A percentile compares a stretch with the other conserved stretches of the same genome.
phyloP scores from a whole-genome alignment of 164 flowering plant species.

The Buxus sempervirens region DNA sequence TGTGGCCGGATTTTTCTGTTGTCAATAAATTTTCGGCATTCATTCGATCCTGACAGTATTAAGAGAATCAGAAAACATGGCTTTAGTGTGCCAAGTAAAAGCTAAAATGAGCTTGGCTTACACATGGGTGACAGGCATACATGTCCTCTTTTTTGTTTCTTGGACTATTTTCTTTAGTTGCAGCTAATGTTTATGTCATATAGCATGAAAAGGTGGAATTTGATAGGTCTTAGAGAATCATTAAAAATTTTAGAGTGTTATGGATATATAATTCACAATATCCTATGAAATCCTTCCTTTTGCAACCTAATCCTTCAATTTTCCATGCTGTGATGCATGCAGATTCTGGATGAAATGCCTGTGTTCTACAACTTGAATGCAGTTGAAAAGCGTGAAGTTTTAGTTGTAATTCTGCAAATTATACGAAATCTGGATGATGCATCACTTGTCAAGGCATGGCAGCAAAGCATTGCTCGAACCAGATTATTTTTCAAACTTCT shows the following conservation, averaged over 20 bases:
- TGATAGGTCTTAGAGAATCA: background rate
- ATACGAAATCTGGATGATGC: conserved; percentile 90
- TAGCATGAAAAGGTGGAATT: background rate
- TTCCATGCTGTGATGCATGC: conserved; percentile 23
- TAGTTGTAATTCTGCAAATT: conserved; percentile 81
- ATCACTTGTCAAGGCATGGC: conserved; percentile 95
- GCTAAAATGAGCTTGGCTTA: too few species aligned
- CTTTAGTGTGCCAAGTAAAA: too few species aligned
- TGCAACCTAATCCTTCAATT: conserved; percentile 3
- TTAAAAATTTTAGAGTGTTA: background rate
- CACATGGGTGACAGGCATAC: too few species aligned
- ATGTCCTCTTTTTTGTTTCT: too few species aligned
- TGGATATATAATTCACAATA: background rate
- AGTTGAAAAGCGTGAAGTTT: conserved; percentile 90
- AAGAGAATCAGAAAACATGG: too few species aligned
- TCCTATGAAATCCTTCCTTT: too few species aligned
- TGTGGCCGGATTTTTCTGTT: too few species aligned
- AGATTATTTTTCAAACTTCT: conserved; percentile 95
- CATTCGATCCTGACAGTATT: too few species aligned
- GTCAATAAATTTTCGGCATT: too few species aligned
- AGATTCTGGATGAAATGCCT: conserved; percentile 99
- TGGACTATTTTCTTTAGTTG: too few species aligned
- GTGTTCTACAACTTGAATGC: conserved; percentile 91
- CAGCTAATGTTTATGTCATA: background rate
- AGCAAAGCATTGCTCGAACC: conserved; percentile 94